Conservation (phyloP, 73 alveolate species). For the Paramecium octaurelia region DNA sequence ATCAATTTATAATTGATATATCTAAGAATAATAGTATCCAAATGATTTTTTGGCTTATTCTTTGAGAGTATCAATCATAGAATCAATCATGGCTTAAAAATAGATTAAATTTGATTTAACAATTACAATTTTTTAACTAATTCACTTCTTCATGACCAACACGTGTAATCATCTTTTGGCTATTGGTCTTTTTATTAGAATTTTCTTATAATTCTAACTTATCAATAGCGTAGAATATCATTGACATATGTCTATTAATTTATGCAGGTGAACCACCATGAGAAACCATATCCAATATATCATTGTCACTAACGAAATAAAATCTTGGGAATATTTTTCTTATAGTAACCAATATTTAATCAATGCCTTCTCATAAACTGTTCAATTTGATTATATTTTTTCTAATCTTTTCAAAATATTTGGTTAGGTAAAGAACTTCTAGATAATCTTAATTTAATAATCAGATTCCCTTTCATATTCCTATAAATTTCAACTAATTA, state of each 20-base stretch:
- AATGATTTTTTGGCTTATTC: conserved; percentile 87
- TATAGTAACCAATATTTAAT: conserved; percentile 99
- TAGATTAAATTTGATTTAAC: conserved; percentile 96
- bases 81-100: conserved; percentile 91
- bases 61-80: conserved; percentile 90
- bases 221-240: conserved; percentile 96
- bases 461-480: conserved; percentile 96
- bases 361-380: conserved; percentile 99
- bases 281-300: conserved; percentile 98
- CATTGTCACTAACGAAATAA: conserved; percentile 99
- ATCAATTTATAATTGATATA: conserved; percentile 32
- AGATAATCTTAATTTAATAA: conserved; percentile 70
- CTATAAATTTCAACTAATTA: conserved; percentile 94
- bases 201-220: conserved; percentile 77
- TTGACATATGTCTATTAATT: conserved; percentile 95
- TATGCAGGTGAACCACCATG: conserved; percentile 97
- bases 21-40: conserved; percentile 69
- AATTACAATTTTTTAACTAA: conserved; percentile 92
- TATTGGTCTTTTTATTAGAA: conserved; percentile 95
- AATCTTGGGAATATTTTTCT: conserved; percentile 99
- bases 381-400: conserved; percentile 89
- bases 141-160: conserved; percentile 98
- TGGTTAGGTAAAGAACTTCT: conserved; percentile 91
- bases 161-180: conserved; percentile 96
- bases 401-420: conserved; percentile 89